These are phyloP conservation scores for Xerocomus cyaneibrunnescens DNA, from an alignment of 1,284 basidiomycete genomes.

Conservation along the genomic window DNA sequence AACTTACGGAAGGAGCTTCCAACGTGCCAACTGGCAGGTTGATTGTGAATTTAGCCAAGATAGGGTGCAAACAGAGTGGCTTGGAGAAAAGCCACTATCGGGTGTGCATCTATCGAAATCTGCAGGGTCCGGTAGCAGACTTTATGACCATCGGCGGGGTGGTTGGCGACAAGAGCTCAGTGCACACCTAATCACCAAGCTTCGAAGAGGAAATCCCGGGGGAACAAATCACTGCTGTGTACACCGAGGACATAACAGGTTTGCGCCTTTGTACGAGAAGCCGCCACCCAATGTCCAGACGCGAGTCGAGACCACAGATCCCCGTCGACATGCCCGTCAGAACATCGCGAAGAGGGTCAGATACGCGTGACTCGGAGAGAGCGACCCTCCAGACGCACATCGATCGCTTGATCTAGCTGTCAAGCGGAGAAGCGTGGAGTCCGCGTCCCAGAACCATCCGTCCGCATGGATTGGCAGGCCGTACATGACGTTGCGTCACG, in stretches of 20 bases:
- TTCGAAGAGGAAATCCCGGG: too few relatives aligned
- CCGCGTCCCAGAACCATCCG: neutral
- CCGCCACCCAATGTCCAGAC: constrained; percentile 7
- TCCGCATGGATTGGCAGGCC: neutral
- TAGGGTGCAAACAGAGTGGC: neutral
- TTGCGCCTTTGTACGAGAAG: neutral
- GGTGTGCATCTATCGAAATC: too few relatives aligned
- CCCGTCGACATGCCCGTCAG: neutral
- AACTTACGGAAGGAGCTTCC: constrained; percentile 3
- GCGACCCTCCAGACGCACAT: constrained; percentile 6
- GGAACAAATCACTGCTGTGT: neutral
- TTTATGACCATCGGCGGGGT: too few relatives aligned
- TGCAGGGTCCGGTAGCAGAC: too few relatives aligned
- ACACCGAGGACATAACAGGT: neutral
- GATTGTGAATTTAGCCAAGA: neutral
- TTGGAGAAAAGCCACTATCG: neutral
- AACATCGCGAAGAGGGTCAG: neutral
- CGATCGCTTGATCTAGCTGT: neutral
- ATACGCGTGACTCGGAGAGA: too few relatives aligned
- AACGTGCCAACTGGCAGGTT: neutral
- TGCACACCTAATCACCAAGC: too few relatives aligned
- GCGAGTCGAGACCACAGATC: neutral
- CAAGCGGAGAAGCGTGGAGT: neutral
- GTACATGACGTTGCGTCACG: neutral
- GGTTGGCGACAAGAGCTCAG: too few relatives aligned